Conservation (phyloP, 192 early-diverging fungal species). For the Gamsiella multidivaricata region DNA sequence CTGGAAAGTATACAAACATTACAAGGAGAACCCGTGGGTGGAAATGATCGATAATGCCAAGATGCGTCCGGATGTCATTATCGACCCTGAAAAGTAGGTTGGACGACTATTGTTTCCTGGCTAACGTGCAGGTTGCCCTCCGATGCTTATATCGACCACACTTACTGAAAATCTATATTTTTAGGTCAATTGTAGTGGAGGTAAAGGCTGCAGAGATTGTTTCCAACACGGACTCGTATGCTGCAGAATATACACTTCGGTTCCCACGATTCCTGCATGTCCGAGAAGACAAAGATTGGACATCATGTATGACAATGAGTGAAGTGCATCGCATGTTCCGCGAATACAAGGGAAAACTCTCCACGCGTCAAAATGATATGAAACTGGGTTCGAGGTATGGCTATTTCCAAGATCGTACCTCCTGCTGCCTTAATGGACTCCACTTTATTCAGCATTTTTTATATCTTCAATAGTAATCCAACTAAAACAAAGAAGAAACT, state of each 20-base stretch:
- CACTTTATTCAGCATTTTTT: neutral
- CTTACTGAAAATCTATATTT: neutral
- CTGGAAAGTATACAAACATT: conserved; percentile 52
- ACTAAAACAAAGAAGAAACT: conserved; percentile 26
- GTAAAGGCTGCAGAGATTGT: conserved; percentile 76
- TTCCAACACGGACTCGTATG: conserved; percentile 61
- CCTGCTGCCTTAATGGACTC: neutral
- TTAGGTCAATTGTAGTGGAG: conserved; percentile 70
- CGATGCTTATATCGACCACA: neutral
- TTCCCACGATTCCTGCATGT: conserved; percentile 79
- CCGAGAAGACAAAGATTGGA: conserved; percentile 73
- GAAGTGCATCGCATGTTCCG: conserved; percentile 49
- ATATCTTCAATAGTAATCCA: neutral
- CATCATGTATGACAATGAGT: conserved; percentile 59
- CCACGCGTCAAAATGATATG: conserved; percentile 8
- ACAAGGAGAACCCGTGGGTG: conserved; percentile 45
- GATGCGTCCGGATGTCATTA: conserved; percentile 78
- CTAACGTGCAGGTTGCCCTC: too few species aligned
- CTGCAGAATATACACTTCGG: conserved; percentile 73
- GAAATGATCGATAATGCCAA: conserved; percentile 58
- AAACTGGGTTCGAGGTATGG: conserved; percentile 9
- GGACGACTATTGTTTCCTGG: neutral
- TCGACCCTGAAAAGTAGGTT: conserved; percentile 66
- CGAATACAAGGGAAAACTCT: conserved; percentile 43
- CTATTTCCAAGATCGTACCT: too few species aligned